Percentiles rank a stretch among this genome's conserved stretches.
Evolutionary conservation across 805 yeast genomes (phyloP).

Genomic region (Naumovozyma baii): DNA sequence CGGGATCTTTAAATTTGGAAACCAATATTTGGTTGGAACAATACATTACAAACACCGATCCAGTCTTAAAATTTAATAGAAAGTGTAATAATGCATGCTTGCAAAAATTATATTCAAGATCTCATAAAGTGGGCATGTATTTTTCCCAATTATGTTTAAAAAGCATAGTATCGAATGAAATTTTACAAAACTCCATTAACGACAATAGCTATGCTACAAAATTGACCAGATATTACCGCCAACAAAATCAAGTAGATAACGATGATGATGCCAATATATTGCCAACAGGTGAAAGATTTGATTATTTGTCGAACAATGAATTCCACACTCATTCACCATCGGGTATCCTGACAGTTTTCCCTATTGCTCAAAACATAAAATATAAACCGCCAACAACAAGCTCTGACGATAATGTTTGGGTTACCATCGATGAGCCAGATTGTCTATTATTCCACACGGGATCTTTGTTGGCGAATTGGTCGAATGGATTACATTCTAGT

Average conservation of each 20-base stretch:
- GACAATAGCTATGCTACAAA: constrained; percentile 11
- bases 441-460: constrained; percentile 27
- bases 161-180: constrained; percentile 7
- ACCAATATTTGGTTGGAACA: constrained; percentile 19
- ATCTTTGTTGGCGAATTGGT: constrained; percentile 10
- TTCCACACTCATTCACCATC: constrained; percentile 11
- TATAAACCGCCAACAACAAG: constrained; percentile 19
- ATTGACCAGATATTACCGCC: constrained; percentile 15
- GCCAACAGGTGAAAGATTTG: constrained; percentile 13
- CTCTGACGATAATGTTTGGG: constrained; percentile 22
- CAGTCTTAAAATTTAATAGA: constrained; percentile 10
- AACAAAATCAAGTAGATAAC: background rate
- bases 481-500: constrained; percentile 18
- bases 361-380: constrained; percentile 18
- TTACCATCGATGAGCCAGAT: constrained; percentile 16
- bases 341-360: constrained; percentile 24
- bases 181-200: background rate
- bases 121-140: constrained; percentile 17
- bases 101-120: constrained; percentile 12
- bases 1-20: constrained; percentile 15
- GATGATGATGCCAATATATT: constrained; percentile 1
- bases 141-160: constrained; percentile 17
- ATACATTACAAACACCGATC: constrained; percentile 18
- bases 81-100: constrained; percentile 9
- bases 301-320: constrained; percentile 12